These are phyloP conservation scores for Colletotrichum tamarilloi DNA, from an alignment of 2,329 filamentous ascomycete species.

Conservation along the genomic window DNA sequence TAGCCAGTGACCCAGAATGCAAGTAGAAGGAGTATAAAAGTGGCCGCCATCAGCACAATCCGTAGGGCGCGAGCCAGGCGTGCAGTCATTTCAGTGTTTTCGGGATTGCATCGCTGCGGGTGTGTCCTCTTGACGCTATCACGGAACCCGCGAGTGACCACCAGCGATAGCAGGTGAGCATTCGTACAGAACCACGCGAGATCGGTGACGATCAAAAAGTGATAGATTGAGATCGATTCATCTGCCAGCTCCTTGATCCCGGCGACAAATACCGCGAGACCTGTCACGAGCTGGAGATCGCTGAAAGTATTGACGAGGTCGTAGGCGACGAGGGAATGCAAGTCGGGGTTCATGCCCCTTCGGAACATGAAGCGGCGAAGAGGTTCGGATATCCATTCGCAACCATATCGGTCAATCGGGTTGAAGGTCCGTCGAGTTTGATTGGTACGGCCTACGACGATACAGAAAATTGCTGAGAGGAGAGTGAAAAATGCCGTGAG, in stretches of 20 bases:
- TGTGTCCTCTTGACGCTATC: constrained; percentile 30
- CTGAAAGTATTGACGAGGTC: constrained; percentile 38
- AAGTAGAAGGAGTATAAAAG: background rate
- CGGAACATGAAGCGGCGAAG: background rate
- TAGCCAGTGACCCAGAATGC: background rate
- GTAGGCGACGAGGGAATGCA: constrained; percentile 17
- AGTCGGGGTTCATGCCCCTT: background rate
- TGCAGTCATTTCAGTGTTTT: background rate
- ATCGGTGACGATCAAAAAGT: constrained; percentile 40
- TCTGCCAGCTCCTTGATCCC: constrained; percentile 32
- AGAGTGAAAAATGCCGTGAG: constrained; percentile 7
- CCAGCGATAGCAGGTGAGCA: constrained; percentile 37
- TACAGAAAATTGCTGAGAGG: background rate
- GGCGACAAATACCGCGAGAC: constrained; percentile 36
- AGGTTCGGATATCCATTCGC: background rate
- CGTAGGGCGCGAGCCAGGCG: background rate
- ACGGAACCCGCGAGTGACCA: constrained; percentile 28
- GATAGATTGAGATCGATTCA: constrained; percentile 39
- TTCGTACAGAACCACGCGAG: constrained; percentile 41
- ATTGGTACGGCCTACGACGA: constrained; percentile 11
- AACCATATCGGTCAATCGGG: constrained; percentile 15
- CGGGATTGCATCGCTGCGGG: background rate
- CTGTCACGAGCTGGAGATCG: constrained; percentile 41
- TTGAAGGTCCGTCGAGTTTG: constrained; percentile 14
- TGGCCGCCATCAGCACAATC: background rate